Conservation (phyloP, 2,329 filamentous ascomycete species). For the Stagonosporopsis vannaccii region DNA sequence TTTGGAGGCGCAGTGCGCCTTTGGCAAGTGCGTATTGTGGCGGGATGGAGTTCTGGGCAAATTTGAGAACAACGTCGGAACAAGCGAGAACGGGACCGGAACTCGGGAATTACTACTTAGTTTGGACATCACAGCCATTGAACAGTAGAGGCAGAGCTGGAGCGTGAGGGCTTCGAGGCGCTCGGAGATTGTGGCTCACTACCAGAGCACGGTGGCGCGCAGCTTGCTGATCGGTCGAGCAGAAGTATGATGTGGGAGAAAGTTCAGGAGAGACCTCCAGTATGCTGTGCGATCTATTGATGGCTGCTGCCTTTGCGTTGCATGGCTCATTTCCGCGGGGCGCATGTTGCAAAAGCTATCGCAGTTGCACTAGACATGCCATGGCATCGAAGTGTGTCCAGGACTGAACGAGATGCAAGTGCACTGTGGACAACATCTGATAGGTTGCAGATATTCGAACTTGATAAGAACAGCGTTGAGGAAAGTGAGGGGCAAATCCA, state of each 20-base stretch:
- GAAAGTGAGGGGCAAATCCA: constrained; percentile 18
- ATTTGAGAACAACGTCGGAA: background rate
- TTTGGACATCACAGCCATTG: background rate
- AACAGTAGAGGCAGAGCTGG: background rate
- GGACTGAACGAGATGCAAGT: constrained; percentile 17
- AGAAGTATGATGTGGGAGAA: constrained; percentile 24
- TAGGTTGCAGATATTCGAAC: constrained; percentile 9
- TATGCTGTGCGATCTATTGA: constrained; percentile 17
- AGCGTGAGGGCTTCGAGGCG: constrained; percentile 5
- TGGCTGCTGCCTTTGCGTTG: constrained; percentile 15
- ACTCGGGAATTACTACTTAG: background rate
- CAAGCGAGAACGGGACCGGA: background rate
- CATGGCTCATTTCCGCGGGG: constrained; percentile 10
- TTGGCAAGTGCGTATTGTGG: constrained; percentile 8
- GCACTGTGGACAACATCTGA: constrained; percentile 13
- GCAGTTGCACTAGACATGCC: background rate
- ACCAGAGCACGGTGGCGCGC: background rate
- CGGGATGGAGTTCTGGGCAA: background rate
- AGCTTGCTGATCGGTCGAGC: constrained; percentile 13
- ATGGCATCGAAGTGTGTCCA: constrained; percentile 16
- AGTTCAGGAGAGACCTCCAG: constrained; percentile 16
- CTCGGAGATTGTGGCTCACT: constrained; percentile 2
- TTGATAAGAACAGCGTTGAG: constrained; percentile 23
- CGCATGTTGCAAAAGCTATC: background rate
- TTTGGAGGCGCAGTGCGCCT: background rate